Conservation (phyloP, 768 basidiomycete genomes). For the Termitomyces sp. region DNA sequence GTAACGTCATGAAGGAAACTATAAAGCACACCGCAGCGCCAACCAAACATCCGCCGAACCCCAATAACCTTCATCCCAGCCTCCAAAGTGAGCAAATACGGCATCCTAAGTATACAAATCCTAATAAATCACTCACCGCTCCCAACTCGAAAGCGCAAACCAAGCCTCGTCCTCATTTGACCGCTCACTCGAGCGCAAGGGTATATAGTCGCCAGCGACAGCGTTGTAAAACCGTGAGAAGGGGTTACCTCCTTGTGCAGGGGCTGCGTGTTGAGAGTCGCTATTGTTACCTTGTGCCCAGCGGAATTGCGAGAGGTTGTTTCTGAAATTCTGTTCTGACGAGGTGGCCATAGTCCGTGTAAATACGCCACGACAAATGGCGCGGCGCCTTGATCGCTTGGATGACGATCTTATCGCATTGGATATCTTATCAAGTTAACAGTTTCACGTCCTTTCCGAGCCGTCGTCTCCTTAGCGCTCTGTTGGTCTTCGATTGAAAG, state of each 20-base stretch:
- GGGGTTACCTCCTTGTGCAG: conserved; percentile 43
- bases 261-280: conserved; percentile 42
- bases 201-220: conserved; percentile 83
- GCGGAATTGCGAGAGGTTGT: conserved; percentile 77
- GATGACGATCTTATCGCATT: background rate
- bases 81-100: background rate
- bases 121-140: conserved; percentile 48
- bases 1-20: conserved; percentile 81
- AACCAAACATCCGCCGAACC: conserved; percentile 83
- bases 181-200: conserved; percentile 72
- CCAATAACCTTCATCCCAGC: conserved; percentile 56
- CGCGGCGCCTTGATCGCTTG: background rate
- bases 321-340: conserved; percentile 65
- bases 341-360: conserved; percentile 16
- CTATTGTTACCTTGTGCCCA: conserved; percentile 74
- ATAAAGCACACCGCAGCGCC: conserved; percentile 94
- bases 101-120: no score
- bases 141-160: conserved; percentile 91
- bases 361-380: conserved; percentile 13
- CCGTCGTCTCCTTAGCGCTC: no score
- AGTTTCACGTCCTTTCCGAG: no score
- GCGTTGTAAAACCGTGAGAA: conserved; percentile 87
- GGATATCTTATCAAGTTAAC: background rate
- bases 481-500: no score
- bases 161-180: conserved; percentile 96